Evolutionary conservation across 78 protist genomes (phyloP).

Genomic region (Corallochytrium limacisporum): DNA sequence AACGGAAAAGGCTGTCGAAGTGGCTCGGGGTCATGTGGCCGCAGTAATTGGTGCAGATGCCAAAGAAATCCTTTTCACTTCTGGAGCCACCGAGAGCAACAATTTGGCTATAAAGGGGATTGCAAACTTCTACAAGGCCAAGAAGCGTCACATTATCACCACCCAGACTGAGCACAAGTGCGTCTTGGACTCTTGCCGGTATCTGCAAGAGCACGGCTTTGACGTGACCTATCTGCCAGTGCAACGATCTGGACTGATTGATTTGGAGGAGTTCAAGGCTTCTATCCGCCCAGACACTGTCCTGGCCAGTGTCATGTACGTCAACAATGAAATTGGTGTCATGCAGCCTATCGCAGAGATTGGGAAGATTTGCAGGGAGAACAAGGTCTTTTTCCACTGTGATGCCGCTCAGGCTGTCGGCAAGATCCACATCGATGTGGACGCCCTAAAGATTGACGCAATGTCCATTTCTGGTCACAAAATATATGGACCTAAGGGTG

Average conservation of each 20-base stretch:
- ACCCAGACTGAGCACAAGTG: constrained; percentile 81
- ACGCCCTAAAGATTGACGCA: constrained; percentile 64
- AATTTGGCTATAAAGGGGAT: constrained; percentile 93
- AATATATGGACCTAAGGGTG: constrained; percentile 85
- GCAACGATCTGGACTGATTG: constrained; percentile 56
- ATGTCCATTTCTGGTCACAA: constrained; percentile 92
- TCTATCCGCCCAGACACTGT: constrained; percentile 79
- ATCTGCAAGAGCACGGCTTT: constrained; percentile 78
- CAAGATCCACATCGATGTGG: constrained; percentile 90
- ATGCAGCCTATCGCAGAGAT: constrained; percentile 82
- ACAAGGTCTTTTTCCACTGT: constrained; percentile 71
- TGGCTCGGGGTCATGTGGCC: constrained; percentile 74
- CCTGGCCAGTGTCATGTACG: constrained; percentile 88
- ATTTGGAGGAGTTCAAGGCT: constrained; percentile 36
- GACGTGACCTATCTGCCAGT: constrained; percentile 74
- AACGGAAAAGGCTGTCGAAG: constrained; percentile 67
- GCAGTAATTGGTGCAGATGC: constrained; percentile 64
- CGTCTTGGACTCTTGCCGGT: constrained; percentile 91
- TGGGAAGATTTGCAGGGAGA: constrained; percentile 68
- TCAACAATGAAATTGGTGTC: constrained; percentile 97
- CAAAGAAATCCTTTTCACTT: constrained; percentile 88
- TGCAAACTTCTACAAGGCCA: constrained; percentile 63
- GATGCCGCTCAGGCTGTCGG: constrained; percentile 97
- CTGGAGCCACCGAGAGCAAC: constrained; percentile 97
- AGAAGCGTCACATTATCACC: constrained; percentile 84